Evolutionary conservation across 2,329 filamentous ascomycete genomes (phyloP).

Genomic region (Stemphylium lycopersici): DNA sequence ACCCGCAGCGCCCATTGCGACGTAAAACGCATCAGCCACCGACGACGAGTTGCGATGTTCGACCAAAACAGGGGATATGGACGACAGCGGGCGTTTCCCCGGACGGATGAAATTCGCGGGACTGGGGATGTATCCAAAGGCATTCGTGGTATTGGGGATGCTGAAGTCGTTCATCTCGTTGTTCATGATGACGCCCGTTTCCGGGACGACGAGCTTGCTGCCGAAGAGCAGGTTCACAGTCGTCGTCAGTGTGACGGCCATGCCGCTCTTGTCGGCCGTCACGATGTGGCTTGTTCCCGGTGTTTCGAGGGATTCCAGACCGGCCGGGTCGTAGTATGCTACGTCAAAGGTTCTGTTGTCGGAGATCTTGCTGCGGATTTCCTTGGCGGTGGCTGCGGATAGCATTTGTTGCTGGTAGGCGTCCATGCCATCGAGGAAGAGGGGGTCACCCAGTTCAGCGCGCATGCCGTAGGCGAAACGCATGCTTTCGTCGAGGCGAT

Average conservation of each 20-base stretch:
- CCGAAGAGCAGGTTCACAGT: slow-evolving; percentile 91
- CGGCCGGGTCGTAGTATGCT: slow-evolving; percentile 73
- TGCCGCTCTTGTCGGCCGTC: slow-evolving; percentile 71
- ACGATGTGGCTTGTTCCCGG: slow-evolving; percentile 78
- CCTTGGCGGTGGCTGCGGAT: slow-evolving; percentile 61
- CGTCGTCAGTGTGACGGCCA: slow-evolving; percentile 82
- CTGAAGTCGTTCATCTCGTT: slow-evolving; percentile 68
- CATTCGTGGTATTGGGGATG: slow-evolving; percentile 76
- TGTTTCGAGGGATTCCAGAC: slow-evolving; percentile 70
- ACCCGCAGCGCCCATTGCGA: slow-evolving; percentile 76
- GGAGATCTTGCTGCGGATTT: slow-evolving; percentile 70
- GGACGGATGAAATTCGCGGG: slow-evolving; percentile 81
- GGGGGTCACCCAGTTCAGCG: slow-evolving; percentile 81
- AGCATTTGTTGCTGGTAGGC: slow-evolving; percentile 72
- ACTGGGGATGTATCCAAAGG: slow-evolving; percentile 83
- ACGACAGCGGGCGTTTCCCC: slow-evolving; percentile 81
- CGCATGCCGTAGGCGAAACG: slow-evolving; percentile 83
- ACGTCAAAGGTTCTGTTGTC: slow-evolving; percentile 75
- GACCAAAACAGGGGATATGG: slow-evolving; percentile 79
- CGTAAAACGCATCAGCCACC: slow-evolving; percentile 58
- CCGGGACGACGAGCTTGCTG: slow-evolving; percentile 75
- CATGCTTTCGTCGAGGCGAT: slow-evolving; percentile 86
- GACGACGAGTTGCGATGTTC: slow-evolving; percentile 64
- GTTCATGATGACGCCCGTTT: slow-evolving; percentile 79
- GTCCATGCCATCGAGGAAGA: slow-evolving; percentile 68